Evolutionary conservation across 176 grass and related monocot genomes (phyloP).

Genomic region (Hyparrhenia diplandra): DNA sequence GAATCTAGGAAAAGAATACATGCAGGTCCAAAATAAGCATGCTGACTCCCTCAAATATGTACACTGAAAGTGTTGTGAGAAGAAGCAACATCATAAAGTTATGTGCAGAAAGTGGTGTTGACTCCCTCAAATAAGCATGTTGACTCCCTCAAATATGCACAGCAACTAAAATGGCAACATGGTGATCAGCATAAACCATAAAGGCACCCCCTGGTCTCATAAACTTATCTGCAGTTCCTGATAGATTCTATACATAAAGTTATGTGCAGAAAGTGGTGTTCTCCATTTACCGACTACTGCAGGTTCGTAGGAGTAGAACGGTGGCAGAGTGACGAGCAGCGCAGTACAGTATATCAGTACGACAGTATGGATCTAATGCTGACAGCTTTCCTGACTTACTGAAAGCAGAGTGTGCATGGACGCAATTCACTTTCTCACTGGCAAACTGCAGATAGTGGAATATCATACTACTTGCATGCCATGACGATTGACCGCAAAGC

Average conservation of each 20-base stretch:
- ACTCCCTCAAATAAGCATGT: no score
- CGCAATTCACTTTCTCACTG: not conserved
- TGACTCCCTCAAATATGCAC: no score
- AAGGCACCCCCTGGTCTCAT: not conserved
- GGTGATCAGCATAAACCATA: not conserved
- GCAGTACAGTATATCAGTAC: not conserved
- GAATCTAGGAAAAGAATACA: no score
- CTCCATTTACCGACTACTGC: not conserved
- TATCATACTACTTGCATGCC: not conserved
- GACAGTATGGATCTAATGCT: not conserved
- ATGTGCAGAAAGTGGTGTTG: no score
- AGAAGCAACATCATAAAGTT: no score
- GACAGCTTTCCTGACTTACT: not conserved
- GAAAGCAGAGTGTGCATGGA: not conserved
- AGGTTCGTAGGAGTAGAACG: not conserved
- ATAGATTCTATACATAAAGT: not conserved
- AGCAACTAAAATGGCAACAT: not conserved
- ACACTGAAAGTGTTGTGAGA: not conserved
- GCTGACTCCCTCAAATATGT: not conserved
- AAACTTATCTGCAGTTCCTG: not conserved
- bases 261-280: not conserved
- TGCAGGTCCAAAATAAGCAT: constrained; percentile 1
- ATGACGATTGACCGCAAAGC: not conserved
- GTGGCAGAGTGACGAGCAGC: not conserved
- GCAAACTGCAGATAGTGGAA: not conserved